Evolutionary conservation across 371 early-diverging fungal genomes (phyloP).

Genomic region (Haplosporangium sp.): DNA sequence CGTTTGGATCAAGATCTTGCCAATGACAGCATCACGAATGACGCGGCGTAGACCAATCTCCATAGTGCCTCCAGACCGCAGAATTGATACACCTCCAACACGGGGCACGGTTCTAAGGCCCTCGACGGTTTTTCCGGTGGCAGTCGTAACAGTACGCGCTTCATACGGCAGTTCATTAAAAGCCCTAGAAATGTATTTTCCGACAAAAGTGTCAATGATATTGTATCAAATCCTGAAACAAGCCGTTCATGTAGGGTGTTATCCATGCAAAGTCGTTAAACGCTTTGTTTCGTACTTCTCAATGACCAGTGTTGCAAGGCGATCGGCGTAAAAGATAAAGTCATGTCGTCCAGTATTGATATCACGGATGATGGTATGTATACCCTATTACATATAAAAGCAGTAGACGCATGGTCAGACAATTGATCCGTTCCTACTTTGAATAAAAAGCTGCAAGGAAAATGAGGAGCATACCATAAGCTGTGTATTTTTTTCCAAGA

Average conservation of each 20-base stretch:
- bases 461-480: constrained; percentile 65
- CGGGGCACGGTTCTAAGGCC: constrained; percentile 63
- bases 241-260: no score
- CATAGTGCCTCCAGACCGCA: constrained; percentile 92
- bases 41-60: constrained; percentile 87
- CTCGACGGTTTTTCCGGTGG: constrained; percentile 66
- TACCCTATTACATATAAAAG: constrained; percentile 58
- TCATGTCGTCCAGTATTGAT: constrained; percentile 79
- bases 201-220: not conserved
- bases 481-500: constrained; percentile 75
- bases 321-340: constrained; percentile 91
- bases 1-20: constrained; percentile 90
- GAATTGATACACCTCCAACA: constrained; percentile 82
- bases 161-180: constrained; percentile 72
- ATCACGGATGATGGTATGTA: constrained; percentile 89
- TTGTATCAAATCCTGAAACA: not conserved
- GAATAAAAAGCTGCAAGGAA: no score
- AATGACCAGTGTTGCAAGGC: constrained; percentile 84
- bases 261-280: not conserved
- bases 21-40: constrained; percentile 81
- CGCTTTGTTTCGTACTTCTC: constrained; percentile 65
- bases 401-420: not conserved
- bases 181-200: constrained; percentile 54
- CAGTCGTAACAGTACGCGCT: constrained; percentile 67
- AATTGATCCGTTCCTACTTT: no score